Evolutionary conservation across 768 basidiomycete genomes (phyloP).

Genomic region (Naganishia vaughanmartiniae): DNA sequence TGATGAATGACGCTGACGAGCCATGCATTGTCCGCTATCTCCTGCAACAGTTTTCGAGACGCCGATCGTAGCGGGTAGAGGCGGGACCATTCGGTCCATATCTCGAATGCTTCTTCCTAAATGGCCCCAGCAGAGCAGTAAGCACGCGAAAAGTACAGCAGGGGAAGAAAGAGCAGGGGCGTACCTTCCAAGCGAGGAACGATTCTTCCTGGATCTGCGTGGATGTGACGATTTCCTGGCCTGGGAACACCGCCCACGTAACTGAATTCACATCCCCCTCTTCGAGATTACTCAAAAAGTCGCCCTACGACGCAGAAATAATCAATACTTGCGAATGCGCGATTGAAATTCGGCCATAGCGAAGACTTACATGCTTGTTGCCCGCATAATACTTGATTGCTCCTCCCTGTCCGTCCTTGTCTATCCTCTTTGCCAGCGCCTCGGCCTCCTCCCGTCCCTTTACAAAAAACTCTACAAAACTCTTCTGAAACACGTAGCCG

Average conservation of each 20-base stretch:
- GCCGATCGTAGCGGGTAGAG: constrained; percentile 74
- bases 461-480: constrained; percentile 95
- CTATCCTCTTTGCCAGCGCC: constrained; percentile 60
- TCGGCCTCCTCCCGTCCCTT: constrained; percentile 43
- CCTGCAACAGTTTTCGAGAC: constrained; percentile 70
- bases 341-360: not conserved
- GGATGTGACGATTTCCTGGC: constrained; percentile 90
- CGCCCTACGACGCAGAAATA: constrained; percentile 59
- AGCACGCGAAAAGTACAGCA: not conserved
- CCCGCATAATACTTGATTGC: constrained; percentile 82
- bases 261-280: constrained; percentile 84
- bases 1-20: constrained; percentile 89
- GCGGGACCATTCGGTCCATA: constrained; percentile 91
- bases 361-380: constrained; percentile 65
- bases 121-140: not conserved
- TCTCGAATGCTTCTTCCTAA: constrained; percentile 92
- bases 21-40: constrained; percentile 73
- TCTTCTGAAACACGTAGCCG: constrained; percentile 96
- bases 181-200: constrained; percentile 94
- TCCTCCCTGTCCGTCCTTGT: constrained; percentile 39
- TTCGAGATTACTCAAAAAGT: constrained; percentile 72
- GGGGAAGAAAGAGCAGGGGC: constrained; percentile 34
- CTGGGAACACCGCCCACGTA: constrained; percentile 98
- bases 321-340: not conserved
- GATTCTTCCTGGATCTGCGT: constrained; percentile 95